phyloP scores from a whole-genome alignment of 2,329 filamentous ascomycete genomes.

The Camillea tinctor region DNA sequence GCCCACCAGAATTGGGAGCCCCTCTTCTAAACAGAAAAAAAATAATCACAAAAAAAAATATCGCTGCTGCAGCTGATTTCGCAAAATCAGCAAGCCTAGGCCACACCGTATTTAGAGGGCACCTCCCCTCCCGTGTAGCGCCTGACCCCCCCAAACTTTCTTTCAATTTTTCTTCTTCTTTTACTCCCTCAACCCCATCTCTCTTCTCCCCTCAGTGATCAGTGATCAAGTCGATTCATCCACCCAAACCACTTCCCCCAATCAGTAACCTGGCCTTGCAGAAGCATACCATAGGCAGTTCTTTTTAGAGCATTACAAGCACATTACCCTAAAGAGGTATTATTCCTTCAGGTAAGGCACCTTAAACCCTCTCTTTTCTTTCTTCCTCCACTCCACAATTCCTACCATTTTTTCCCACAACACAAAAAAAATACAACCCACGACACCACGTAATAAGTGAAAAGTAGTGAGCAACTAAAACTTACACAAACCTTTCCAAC shows the following conservation, averaged over 20 bases:
- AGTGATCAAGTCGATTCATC: conserved; percentile 1
- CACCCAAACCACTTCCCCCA: not conserved
- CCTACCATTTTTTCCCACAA: not conserved
- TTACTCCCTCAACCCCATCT: conserved; percentile 12
- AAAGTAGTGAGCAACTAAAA: not conserved
- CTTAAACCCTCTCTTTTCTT: too few relatives aligned
- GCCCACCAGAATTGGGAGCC: conserved; percentile 2
- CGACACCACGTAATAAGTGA: not conserved
- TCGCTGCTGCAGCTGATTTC: conserved; percentile 6
- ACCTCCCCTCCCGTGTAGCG: conserved; percentile 27
- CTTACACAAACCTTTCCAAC: not conserved
- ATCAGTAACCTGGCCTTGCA: not conserved
- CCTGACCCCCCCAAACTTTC: conserved; percentile 21
- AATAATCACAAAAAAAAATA: conserved; percentile 4
- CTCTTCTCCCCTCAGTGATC: conserved; percentile 17
- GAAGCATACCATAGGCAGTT: not conserved
- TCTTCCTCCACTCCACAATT: too few relatives aligned
- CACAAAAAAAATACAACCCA: too few relatives aligned
- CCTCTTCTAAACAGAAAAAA: not conserved
- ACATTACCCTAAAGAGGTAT: too few relatives aligned
- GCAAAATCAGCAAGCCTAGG: conserved; percentile 29
- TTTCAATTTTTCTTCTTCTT: conserved; percentile 20
- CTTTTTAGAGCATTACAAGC: not conserved
- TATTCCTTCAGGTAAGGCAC: not conserved
- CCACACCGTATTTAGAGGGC: conserved; percentile 28